Evolutionary conservation across 2,329 filamentous ascomycete genomes (phyloP), one percentile per base, ranked within the genome.

Genomic region (Colletotrichum liaoningense): DNA sequence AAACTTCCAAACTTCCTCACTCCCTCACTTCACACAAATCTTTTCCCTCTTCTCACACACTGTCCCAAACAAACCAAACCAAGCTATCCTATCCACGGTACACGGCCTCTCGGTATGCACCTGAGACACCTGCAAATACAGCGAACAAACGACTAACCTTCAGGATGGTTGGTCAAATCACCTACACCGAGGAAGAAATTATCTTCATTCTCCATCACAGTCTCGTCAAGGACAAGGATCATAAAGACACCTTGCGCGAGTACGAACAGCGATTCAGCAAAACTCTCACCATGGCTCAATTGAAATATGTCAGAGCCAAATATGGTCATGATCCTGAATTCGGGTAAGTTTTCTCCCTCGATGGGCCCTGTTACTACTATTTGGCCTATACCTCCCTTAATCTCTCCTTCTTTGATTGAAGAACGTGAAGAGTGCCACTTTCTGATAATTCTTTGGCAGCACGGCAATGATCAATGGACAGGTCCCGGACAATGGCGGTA

Each of bases 241-340:
- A 73, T 12, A 33, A 63, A 1, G 75, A 76, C 12, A 82, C 83
- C 52, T 74, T 75, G 8, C 54, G 72, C 1, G 76, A 78, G 6
- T 84, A 82, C 55, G 55, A 76, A 14, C 57, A 74, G 8, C 68
- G 63, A 6, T 84, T 83, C 63, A 75, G 74, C 35, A 80, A 80
- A 24, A 14, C 55, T 0, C 75, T 84, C 62, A 80, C 79, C 12
- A 26, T 55, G 33, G 63, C 69, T 58, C 82, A 85, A 73, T 77
- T 85, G 11, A 80, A 82, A 11, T 85, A 85, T 65, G 73, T 85
- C 9, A 83, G 82, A 73, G 82, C 81, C 74, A 84, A 84, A 72
- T 85, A 85, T 56, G 83, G 84, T 0, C 80, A 78, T 49, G 83
- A 84, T 49, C 81, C 83, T 0, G 78, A 80, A 7, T 84, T 81